These are phyloP conservation scores for Ascochyta viciae-villosae DNA, from an alignment of 2,329 filamentous ascomycete genomes.

Conservation along the genomic window DNA sequence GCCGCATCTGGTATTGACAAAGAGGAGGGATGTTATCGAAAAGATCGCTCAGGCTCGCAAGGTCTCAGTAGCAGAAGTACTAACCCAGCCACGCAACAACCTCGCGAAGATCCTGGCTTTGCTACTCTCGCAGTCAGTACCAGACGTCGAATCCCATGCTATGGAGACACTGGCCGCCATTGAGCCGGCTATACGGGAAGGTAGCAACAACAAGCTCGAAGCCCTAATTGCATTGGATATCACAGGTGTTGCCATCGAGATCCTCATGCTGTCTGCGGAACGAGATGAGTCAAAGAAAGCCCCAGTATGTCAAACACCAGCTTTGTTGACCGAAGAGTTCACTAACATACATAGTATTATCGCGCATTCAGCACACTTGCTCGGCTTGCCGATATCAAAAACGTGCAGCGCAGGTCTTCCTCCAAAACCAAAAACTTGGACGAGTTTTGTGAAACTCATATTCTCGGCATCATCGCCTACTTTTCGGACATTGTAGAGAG, in stretches of 20 bases:
- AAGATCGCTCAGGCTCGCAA: slow-evolving; percentile 77
- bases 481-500: slow-evolving; percentile 83
- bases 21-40: slow-evolving; percentile 78
- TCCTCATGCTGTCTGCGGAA: slow-evolving; percentile 81
- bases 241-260: slow-evolving; percentile 76
- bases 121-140: slow-evolving; percentile 65
- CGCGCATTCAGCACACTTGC: slow-evolving; percentile 58
- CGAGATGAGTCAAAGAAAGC: slow-evolving; percentile 61
- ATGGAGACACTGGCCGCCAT: slow-evolving; percentile 73
- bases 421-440: slow-evolving; percentile 67
- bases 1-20: slow-evolving; percentile 83
- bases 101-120: slow-evolving; percentile 65
- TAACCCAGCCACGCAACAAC: slow-evolving; percentile 63
- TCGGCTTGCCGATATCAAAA: slow-evolving; percentile 57
- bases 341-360: slow-evolving; percentile 45
- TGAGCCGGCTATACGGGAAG: slow-evolving; percentile 72
- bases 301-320: slow-evolving; percentile 58
- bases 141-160: slow-evolving; percentile 70
- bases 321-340: neutral
- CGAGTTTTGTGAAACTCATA: slow-evolving; percentile 80
- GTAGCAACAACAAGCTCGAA: slow-evolving; percentile 63
- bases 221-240: slow-evolving; percentile 78
- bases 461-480: slow-evolving; percentile 84
- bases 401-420: slow-evolving; percentile 52
- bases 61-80: slow-evolving; percentile 65